Percentiles rank a stretch among this genome's conserved stretches.
Conservation (phyloP, 345 rosid species). For the Stellera chamaejasme region DNA sequence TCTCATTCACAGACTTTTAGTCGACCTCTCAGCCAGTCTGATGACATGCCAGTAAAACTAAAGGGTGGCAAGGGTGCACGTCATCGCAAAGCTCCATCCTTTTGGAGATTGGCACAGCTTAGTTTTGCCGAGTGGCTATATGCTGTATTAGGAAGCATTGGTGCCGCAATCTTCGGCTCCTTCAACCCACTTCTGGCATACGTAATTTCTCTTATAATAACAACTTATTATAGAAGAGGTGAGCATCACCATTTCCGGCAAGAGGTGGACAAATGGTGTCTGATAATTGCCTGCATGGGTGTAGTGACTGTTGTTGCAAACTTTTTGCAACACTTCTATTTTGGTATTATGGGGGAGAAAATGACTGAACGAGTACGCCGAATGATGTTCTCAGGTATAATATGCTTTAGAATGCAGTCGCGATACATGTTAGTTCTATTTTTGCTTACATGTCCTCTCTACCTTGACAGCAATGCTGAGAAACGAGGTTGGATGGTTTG, state of each 20-base stretch:
- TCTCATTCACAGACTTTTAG: constrained; percentile 98
- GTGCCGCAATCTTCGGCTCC: constrained; percentile 98
- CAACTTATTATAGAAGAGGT: constrained; percentile 48
- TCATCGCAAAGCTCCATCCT: constrained; percentile 62
- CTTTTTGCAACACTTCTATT: constrained; percentile 96
- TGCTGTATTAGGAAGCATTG: constrained; percentile 94
- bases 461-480: constrained; percentile 86
- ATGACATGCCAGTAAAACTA: constrained; percentile 44
- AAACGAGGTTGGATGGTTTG: constrained; percentile 99
- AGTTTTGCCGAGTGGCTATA: constrained; percentile 98
- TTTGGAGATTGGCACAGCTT: constrained; percentile 91
- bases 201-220: constrained; percentile 77
- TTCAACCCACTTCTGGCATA: constrained; percentile 98
- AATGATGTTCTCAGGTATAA: constrained; percentile 98
- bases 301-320: constrained; percentile 94
- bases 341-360: constrained; percentile 99
- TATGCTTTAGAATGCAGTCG: constrained; percentile 5
- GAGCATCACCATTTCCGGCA: constrained; percentile 38
- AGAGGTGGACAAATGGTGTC: constrained; percentile 95
- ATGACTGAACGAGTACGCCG: constrained; percentile 97
- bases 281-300: constrained; percentile 99
- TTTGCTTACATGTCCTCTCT: constrained; percentile 3
- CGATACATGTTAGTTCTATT: neutral
- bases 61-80: constrained; percentile 43
- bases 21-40: constrained; percentile 78